Evolutionary conservation across 2,329 filamentous ascomycete genomes (phyloP).

Genomic region (Fusarium caatingaense): DNA sequence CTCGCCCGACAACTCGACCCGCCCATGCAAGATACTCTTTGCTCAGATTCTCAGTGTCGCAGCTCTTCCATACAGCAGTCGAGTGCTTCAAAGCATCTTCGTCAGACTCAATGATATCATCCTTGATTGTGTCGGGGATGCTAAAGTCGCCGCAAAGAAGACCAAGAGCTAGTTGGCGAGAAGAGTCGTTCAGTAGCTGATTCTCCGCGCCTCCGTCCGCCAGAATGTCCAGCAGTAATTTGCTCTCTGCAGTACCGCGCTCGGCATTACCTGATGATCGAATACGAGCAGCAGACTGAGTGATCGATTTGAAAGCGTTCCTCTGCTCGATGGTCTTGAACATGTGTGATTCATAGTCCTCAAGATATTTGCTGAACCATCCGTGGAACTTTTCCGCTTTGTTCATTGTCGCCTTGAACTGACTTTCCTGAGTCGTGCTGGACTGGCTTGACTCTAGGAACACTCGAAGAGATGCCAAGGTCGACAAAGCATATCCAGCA

Average conservation of each 20-base stretch:
- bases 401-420: constrained; percentile 80
- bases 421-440: constrained; percentile 85
- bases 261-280: constrained; percentile 76
- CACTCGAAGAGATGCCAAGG: constrained; percentile 79
- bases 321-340: constrained; percentile 63
- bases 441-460: constrained; percentile 81
- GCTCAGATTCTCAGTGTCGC: constrained; percentile 71
- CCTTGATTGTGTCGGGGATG: constrained; percentile 54
- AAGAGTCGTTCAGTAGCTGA: constrained; percentile 75
- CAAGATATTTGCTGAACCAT: constrained; percentile 81
- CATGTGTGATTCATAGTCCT: constrained; percentile 66
- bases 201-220: constrained; percentile 73
- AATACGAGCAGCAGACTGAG: constrained; percentile 75
- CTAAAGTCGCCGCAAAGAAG: constrained; percentile 82
- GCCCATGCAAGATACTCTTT: constrained; percentile 85
- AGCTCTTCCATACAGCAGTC: constrained; percentile 80
- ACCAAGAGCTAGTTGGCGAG: constrained; percentile 75
- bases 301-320: constrained; percentile 73
- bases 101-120: constrained; percentile 78
- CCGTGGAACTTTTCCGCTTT: constrained; percentile 80
- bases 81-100: constrained; percentile 70
- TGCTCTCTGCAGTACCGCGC: constrained; percentile 79
- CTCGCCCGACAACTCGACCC: constrained; percentile 83
- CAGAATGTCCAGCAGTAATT: constrained; percentile 81
- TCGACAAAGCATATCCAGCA: constrained; percentile 82